Evolutionary conservation across 2,329 filamentous ascomycete species (phyloP).

Genomic region (Cytospora leucostoma): DNA sequence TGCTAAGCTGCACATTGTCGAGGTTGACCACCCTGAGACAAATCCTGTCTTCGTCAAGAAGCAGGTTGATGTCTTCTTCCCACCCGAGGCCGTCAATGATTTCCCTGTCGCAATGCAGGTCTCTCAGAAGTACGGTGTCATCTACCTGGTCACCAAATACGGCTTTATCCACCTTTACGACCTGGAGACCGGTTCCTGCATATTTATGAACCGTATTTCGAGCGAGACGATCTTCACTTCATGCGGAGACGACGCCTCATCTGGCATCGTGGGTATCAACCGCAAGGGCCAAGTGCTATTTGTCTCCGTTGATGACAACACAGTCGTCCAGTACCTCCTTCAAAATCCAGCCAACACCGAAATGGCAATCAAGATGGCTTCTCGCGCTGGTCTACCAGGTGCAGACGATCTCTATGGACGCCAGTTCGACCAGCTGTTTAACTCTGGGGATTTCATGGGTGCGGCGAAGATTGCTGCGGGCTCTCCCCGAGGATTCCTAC

Average conservation of each 20-base stretch:
- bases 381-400: slow-evolving; percentile 87
- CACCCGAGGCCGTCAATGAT: slow-evolving; percentile 90
- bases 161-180: slow-evolving; percentile 99
- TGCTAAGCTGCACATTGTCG: slow-evolving; percentile 92
- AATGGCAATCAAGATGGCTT: slow-evolving; percentile 94
- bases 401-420: slow-evolving; percentile 91
- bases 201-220: slow-evolving; percentile 99
- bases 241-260: slow-evolving; percentile 77
- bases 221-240: slow-evolving; percentile 99
- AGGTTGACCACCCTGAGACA: slow-evolving; percentile 88
- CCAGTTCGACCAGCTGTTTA: slow-evolving; percentile 88
- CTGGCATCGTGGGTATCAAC: slow-evolving; percentile 92
- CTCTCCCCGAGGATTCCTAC: slow-evolving; percentile 92
- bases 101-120: slow-evolving; percentile 98
- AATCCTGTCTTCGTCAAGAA: slow-evolving; percentile 94
- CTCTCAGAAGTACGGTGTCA: slow-evolving; percentile 92
- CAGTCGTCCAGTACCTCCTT: slow-evolving; percentile 89
- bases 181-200: slow-evolving; percentile 89
- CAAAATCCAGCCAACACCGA: slow-evolving; percentile 94
- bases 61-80: slow-evolving; percentile 97
- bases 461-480: slow-evolving; percentile 96
- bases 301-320: slow-evolving; percentile 89
- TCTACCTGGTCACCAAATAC: slow-evolving; percentile 98
- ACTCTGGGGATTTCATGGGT: slow-evolving; percentile 76
- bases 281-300: slow-evolving; percentile 95